Percentiles rank a stretch among this genome's conserved stretches.
These are phyloP conservation scores for Erucastrum elatum DNA, from an alignment of 345 rosid genomes.

Conservation along the genomic window DNA sequence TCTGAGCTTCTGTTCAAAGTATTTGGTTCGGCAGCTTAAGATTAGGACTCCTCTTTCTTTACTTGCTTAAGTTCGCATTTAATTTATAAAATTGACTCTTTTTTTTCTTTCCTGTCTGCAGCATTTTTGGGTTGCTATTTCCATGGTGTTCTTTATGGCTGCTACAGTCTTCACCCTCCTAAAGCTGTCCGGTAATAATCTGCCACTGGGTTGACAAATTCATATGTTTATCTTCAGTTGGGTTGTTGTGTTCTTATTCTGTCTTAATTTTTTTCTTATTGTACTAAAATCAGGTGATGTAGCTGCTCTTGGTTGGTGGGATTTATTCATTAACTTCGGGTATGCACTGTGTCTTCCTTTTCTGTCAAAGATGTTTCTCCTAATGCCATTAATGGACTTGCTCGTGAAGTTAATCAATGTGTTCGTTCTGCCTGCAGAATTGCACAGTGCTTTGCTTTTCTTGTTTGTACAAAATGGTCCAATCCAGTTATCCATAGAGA, in stretches of 20 bases:
- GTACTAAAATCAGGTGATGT: constrained; percentile 59
- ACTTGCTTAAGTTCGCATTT: constrained; percentile 12
- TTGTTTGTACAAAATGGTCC: constrained; percentile 93
- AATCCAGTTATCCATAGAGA: constrained; percentile 85
- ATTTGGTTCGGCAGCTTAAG: not conserved
- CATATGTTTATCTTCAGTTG: too few species aligned
- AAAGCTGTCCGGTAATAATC: constrained; percentile 77
- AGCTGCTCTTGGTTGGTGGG: constrained; percentile 98
- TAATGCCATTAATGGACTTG: not conserved
- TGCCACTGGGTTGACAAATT: not conserved
- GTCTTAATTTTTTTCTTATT: constrained; percentile 1
- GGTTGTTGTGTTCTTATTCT: not conserved
- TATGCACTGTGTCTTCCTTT: constrained; percentile 35
- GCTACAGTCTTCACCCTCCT: constrained; percentile 88
- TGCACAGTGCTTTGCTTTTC: constrained; percentile 95
- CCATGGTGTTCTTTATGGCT: constrained; percentile 94
- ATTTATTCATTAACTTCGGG: constrained; percentile 90
- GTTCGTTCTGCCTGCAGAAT: constrained; percentile 55
- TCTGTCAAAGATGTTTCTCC: not conserved
- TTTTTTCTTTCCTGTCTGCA: constrained; percentile 37
- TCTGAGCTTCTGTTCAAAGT: not conserved
- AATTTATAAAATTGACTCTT: not conserved
- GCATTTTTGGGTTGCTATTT: constrained; percentile 98
- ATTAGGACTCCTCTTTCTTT: not conserved
- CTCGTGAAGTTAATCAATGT: constrained; percentile 30